Percentiles rank a stretch among this genome's conserved stretches.
Conservation (phyloP, 2,329 filamentous ascomycete genomes). For the Fusarium udum region DNA sequence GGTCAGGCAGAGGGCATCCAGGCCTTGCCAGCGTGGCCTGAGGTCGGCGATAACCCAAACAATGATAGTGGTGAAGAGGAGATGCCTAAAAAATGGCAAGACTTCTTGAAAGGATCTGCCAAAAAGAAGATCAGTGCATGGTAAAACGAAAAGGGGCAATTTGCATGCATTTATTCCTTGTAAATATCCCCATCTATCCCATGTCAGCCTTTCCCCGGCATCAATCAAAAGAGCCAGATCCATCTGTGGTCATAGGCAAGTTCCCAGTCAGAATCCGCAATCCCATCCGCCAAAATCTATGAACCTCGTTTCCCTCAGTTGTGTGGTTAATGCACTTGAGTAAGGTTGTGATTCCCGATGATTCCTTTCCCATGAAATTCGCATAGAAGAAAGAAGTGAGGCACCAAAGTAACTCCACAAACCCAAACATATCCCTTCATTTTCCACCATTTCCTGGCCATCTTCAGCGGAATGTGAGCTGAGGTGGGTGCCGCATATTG, state of each 20-base stretch:
- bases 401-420: background rate
- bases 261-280: background rate
- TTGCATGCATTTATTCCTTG: background rate
- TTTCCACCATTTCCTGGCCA: background rate
- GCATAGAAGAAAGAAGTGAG: background rate
- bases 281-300: background rate
- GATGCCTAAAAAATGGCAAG: conserved; percentile 19
- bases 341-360: background rate
- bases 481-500: background rate
- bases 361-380: conserved; percentile 2
- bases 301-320: background rate
- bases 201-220: background rate
- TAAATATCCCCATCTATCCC: background rate
- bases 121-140: background rate
- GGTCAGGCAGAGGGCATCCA: background rate
- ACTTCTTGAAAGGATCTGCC: conserved; percentile 14
- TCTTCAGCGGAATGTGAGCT: conserved; percentile 5
- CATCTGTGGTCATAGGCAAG: background rate
- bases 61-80: conserved; percentile 1
- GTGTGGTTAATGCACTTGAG: background rate
- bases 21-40: conserved; percentile 29
- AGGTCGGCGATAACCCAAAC: conserved; percentile 2
- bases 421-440: background rate
- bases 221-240: background rate
- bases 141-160: background rate